Evolutionary conservation across 257 asterid genomes (phyloP).

Genomic region (Mentha longifolia): DNA sequence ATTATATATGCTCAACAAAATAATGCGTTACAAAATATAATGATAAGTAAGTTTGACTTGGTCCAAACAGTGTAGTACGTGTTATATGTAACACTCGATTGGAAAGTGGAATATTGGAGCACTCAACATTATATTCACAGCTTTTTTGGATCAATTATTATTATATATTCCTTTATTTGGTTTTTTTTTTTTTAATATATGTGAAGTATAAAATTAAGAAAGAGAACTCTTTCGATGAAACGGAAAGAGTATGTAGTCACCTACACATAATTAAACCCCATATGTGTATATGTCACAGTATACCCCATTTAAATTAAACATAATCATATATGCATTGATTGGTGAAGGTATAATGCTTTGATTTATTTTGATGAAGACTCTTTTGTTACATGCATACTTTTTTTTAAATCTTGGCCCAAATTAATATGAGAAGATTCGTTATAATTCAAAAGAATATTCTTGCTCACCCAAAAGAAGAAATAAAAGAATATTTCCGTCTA

Average conservation of each 20-base stretch:
- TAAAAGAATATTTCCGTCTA: neutral
- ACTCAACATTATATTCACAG: conserved; percentile 17
- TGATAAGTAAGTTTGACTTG: conserved; percentile 9
- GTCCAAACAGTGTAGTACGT: conserved; percentile 8
- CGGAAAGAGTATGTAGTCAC: neutral
- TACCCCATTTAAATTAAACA: neutral
- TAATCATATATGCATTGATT: neutral
- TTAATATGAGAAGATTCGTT: neutral
- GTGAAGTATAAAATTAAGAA: too few relatives aligned
- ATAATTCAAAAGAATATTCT: neutral
- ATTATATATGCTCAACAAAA: neutral
- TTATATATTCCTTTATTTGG: too few relatives aligned
- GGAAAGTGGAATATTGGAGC: conserved; percentile 37
- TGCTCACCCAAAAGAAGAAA: neutral
- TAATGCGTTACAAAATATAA: neutral
- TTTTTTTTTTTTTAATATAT: too few relatives aligned
- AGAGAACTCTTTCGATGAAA: too few relatives aligned
- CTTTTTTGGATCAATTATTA: conserved; percentile 23
- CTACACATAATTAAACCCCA: neutral
- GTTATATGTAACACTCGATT: neutral
- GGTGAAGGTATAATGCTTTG: too few relatives aligned
- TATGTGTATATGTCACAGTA: too few relatives aligned
- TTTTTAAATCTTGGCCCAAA: neutral
- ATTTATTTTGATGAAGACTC: too few relatives aligned
- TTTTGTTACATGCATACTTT: neutral